These are phyloP conservation scores for Salvia rosmarinus DNA, from an alignment of 257 asterid genomes.

Conservation along the genomic window DNA sequence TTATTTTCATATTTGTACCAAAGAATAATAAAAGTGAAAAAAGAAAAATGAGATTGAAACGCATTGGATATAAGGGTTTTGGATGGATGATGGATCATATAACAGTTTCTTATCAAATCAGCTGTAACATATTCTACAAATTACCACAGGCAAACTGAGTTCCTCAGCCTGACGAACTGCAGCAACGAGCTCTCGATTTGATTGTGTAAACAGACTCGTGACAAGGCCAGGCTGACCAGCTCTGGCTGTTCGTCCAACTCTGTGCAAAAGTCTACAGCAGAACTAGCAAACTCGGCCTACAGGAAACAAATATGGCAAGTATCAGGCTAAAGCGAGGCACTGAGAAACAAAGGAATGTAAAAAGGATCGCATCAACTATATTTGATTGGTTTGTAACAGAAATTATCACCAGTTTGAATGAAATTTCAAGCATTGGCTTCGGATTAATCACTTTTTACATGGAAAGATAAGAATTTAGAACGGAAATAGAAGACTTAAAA, in stretches of 20 bases:
- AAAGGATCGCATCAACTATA: background rate
- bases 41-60: too few relatives aligned
- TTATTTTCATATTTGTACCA: background rate
- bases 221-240: slow-evolving; percentile 93
- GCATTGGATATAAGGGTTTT: too few relatives aligned
- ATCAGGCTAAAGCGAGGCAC: background rate
- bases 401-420: background rate
- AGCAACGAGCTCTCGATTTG: slow-evolving; percentile 77
- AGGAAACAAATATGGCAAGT: slow-evolving; percentile 17
- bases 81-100: too few relatives aligned
- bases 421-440: background rate
- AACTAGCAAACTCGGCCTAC: slow-evolving; percentile 92
- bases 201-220: slow-evolving; percentile 70
- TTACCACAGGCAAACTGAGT: slow-evolving; percentile 79
- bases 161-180: slow-evolving; percentile 89
- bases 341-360: background rate
- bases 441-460: background rate
- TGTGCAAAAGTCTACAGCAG: slow-evolving; percentile 96
- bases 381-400: background rate
- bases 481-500: background rate
- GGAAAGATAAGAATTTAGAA: background rate
- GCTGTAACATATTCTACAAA: too few relatives aligned
- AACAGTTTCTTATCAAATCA: too few relatives aligned
- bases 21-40: too few relatives aligned
- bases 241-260: slow-evolving; percentile 98